phyloP scores from a whole-genome alignment of 305 asterid species.

The Fraxinus ornus region DNA sequence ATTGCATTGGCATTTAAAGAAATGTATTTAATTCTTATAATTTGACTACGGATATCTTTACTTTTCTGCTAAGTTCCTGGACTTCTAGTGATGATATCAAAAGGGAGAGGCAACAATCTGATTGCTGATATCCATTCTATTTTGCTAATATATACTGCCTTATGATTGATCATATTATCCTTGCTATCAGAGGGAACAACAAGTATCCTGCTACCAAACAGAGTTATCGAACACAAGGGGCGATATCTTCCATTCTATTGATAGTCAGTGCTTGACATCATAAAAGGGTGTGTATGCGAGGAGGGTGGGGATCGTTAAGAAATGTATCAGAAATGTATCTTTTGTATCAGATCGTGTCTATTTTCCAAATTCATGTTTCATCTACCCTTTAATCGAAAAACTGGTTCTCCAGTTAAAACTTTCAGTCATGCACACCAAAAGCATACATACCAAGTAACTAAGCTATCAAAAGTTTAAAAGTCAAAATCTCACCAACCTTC shows the following conservation, averaged over 20 bases:
- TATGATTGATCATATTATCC: not conserved
- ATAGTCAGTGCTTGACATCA: not conserved
- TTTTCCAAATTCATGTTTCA: not conserved
- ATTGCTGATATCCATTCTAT: not conserved
- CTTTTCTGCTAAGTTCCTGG: not conserved
- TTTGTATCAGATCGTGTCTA: not conserved
- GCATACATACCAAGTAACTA: not conserved
- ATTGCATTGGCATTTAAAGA: not conserved
- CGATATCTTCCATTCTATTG: not conserved
- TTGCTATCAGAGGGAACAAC: not conserved
- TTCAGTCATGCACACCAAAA: not conserved
- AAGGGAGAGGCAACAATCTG: not conserved
- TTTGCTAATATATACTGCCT: not conserved
- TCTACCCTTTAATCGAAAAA: not conserved
- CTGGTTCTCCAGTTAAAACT: not conserved
- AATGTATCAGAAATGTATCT: not conserved
- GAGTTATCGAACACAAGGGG: not conserved
- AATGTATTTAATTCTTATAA: not conserved
- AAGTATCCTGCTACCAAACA: not conserved
- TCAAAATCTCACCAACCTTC: conserved; percentile 20
- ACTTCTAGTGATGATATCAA: not conserved
- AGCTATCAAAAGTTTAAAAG: not conserved
- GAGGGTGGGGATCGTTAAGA: not conserved
- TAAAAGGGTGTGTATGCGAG: not conserved
- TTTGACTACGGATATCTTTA: not conserved